Evolutionary conservation across 202 grass and related monocot species (phyloP).

Genomic region (Dendrocalamus latiflorus): DNA sequence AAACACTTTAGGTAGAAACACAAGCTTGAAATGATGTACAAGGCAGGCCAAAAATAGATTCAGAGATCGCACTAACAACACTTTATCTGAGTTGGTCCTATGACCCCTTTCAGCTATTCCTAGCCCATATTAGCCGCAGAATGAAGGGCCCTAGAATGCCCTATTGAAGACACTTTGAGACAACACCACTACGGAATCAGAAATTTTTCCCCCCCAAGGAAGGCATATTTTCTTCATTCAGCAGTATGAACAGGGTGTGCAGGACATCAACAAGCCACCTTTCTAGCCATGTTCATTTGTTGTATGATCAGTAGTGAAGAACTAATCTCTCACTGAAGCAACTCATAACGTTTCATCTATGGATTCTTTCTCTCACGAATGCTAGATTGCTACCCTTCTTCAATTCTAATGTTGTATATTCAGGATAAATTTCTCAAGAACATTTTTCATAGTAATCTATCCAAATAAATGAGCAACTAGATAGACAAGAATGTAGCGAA

Average conservation of each 20-base stretch:
- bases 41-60: background rate
- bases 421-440: background rate
- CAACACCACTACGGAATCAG: background rate
- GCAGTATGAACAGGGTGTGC: background rate
- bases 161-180: background rate
- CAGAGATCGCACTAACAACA: background rate
- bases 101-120: background rate
- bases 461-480: background rate
- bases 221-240: background rate
- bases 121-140: background rate
- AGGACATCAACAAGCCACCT: background rate
- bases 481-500: background rate
- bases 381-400: background rate
- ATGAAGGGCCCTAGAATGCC: background rate
- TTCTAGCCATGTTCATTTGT: conserved; percentile 12
- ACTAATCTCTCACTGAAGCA: conserved; percentile 1
- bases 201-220: background rate
- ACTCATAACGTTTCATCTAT: background rate
- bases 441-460: background rate
- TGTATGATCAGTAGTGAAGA: background rate
- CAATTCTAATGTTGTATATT: background rate
- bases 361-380: background rate
- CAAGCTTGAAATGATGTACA: background rate
- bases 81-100: background rate
- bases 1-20: background rate